Base-by-base conservation (phyloP, 2,329 filamentous ascomycete species). In the Beauveria sp. region DNA sequence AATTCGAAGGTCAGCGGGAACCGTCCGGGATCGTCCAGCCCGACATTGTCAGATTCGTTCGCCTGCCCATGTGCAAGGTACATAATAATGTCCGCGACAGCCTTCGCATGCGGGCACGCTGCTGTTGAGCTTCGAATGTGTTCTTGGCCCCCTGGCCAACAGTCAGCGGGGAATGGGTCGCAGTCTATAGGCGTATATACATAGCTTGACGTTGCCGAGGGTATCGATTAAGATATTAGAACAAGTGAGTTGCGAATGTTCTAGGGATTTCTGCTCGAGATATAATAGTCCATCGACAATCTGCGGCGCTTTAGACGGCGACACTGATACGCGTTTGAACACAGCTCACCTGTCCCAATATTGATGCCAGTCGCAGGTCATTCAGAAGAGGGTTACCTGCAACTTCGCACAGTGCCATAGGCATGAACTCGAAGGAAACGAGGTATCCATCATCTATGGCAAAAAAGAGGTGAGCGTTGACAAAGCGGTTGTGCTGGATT, bases 401-500 rank as follows among this genome's bases (percentile, higher is more conserved):
- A 14, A 61, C n/a, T 59, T 63, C 58, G 14, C 50, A 55, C 12
- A 61, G 22, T 18, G 52, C 60, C 50, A 63, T n/a, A 50, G 62
- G 62, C 51, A 63, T 63, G 38, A 61, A 63, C 28, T 63, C 52
- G 26, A 63, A 63, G 18, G 34, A 51, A 26, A 61, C 52, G 31
- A 50, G 43, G 26, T 18, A 56, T 34, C 34, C 28, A n/a, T 45
- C 34, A 51, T 57, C 31, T 22, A 54, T 38, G 24, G 46, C 12
- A 20, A 63, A 28, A 22, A 55, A 56, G 4, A 57, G 18, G 31
- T 50, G 42, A 31, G 31, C 28, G 38, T 40, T 18, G 34, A 62
- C 12, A 40, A 64, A 59, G 26, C 34, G 49, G 26, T 52, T 50
- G 31, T 64, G 42, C 43, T 54, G 28, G 22, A 59, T 60, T 40